These are phyloP conservation scores for Ceratobasidium sp. DNA, from an alignment of 1,284 basidiomycete species.

Conservation along the genomic window DNA sequence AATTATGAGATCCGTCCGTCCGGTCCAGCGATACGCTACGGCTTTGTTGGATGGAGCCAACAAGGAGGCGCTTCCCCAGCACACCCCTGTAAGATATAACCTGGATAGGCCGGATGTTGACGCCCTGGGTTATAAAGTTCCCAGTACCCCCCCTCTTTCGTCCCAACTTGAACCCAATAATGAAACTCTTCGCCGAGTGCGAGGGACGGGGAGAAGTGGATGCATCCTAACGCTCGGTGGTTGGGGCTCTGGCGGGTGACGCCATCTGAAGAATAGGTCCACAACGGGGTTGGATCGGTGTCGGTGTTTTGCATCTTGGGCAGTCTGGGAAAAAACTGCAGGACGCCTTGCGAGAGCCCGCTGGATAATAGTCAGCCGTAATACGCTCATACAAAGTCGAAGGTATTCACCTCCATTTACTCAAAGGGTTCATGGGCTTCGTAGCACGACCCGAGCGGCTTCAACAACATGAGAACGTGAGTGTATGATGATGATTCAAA, in stretches of 20 bases:
- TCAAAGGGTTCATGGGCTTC: neutral
- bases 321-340: neutral
- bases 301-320: neutral
- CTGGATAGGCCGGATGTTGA: neutral
- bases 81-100: neutral
- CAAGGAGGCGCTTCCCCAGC: no score
- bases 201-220: neutral
- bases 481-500: no score
- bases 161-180: constrained; percentile 9
- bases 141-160: neutral
- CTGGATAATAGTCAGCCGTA: neutral
- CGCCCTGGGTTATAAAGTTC: neutral
- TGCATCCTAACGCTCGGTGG: neutral
- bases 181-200: neutral
- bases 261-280: neutral
- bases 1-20: no score
- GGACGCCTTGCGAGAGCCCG: neutral
- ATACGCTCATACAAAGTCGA: no score
- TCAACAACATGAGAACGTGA: neutral
- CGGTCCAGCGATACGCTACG: no score
- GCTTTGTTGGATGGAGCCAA: no score
- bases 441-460: neutral
- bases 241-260: neutral
- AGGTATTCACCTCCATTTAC: neutral
- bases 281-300: neutral